Conservation (phyloP, 2,329 filamentous ascomycete genomes). For the Colletotrichum liriopes region DNA sequence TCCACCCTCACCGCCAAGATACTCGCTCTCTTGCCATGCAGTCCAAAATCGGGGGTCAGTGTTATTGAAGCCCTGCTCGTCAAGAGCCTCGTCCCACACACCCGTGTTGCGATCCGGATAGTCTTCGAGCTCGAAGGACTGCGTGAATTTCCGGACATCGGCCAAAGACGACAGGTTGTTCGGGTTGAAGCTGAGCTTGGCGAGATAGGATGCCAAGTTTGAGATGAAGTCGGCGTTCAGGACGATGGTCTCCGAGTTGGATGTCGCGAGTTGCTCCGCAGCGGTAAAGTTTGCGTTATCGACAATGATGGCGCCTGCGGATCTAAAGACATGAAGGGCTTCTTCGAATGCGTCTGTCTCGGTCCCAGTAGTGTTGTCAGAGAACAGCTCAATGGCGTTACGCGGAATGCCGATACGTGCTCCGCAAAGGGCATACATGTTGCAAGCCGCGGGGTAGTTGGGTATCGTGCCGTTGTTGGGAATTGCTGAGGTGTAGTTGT, state of each 20-base stretch:
- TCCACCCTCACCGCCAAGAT: constrained; percentile 71
- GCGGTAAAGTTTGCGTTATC: constrained; percentile 64
- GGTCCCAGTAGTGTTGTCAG: constrained; percentile 38
- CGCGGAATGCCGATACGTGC: constrained; percentile 75
- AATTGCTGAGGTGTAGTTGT: constrained; percentile 74
- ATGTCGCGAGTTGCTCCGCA: constrained; percentile 47
- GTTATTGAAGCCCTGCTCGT: constrained; percentile 66
- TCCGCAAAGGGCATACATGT: constrained; percentile 66
- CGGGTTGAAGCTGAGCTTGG: constrained; percentile 70
- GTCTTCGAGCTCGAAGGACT: constrained; percentile 66
- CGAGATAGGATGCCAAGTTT: constrained; percentile 71
- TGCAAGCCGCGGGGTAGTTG: constrained; percentile 73
- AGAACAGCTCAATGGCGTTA: constrained; percentile 65
- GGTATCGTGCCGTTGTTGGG: constrained; percentile 71
- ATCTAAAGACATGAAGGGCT: constrained; percentile 64
- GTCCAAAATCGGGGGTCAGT: constrained; percentile 70
- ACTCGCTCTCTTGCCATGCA: constrained; percentile 68
- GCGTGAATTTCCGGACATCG: constrained; percentile 71
- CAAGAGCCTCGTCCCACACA: constrained; percentile 69
- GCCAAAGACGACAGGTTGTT: constrained; percentile 65
- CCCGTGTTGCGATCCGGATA: constrained; percentile 74
- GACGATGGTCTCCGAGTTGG: constrained; percentile 54
- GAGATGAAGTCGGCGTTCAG: constrained; percentile 73
- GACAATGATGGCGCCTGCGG: constrained; percentile 73
- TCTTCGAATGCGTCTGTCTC: constrained; percentile 66